Evolutionary conservation across 1,284 basidiomycete genomes (phyloP).

Genomic region (Pisolithus thermaeus): DNA sequence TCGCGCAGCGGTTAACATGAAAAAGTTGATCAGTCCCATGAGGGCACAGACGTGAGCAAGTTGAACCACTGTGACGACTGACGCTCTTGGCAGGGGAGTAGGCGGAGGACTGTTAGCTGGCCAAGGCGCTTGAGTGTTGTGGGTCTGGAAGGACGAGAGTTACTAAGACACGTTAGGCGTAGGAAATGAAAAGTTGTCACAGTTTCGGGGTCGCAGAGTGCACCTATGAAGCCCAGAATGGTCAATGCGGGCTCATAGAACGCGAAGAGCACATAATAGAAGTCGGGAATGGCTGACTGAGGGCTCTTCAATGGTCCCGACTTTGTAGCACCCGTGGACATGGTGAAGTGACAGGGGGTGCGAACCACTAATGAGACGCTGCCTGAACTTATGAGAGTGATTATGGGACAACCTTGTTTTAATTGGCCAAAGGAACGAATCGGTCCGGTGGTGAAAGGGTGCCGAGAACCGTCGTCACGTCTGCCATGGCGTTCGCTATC

Average conservation of each 20-base stretch:
- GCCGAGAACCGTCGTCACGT: neutral
- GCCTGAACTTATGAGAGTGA: neutral
- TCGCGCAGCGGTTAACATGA: constrained; percentile 54
- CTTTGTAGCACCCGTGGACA: constrained; percentile 7
- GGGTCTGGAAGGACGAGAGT: constrained; percentile 38
- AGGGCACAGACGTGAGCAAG: constrained; percentile 72
- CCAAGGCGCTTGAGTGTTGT: constrained; percentile 73
- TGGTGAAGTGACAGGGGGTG: constrained; percentile 1
- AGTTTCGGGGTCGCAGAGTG: constrained; percentile 59
- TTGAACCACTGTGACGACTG: constrained; percentile 60
- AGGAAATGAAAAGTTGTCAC: constrained; percentile 31
- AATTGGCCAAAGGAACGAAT: constrained; percentile 30
- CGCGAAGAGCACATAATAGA: constrained; percentile 68
- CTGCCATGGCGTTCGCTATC: neutral
- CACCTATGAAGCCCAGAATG: constrained; percentile 57
- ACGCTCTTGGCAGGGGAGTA: constrained; percentile 49
- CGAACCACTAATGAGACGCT: constrained; percentile 1
- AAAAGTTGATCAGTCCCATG: constrained; percentile 62
- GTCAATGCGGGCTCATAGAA: constrained; percentile 67
- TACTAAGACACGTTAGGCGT: constrained; percentile 5
- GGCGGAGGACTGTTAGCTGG: constrained; percentile 42
- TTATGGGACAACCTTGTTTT: neutral
- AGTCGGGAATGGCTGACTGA: constrained; percentile 58
- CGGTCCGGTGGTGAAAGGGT: constrained; percentile 3
- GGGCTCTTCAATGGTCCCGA: constrained; percentile 6